Conservation (phyloP, 2,329 filamentous ascomycete species). For the Fusarium praegraminearum region DNA sequence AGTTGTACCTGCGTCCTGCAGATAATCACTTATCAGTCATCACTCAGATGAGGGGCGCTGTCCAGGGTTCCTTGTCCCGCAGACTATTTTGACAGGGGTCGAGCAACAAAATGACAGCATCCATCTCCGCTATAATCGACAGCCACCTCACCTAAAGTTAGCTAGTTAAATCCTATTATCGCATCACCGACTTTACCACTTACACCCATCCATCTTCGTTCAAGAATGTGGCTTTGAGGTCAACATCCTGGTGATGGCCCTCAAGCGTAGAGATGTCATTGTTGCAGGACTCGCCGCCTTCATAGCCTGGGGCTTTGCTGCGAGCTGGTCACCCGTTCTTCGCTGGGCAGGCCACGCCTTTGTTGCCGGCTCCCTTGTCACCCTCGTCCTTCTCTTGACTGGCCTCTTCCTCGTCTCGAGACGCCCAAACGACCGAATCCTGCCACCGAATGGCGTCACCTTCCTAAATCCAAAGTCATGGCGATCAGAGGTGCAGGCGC, state of each 20-base stretch:
- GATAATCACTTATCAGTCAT: slow-evolving; percentile 5
- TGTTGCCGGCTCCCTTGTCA: slow-evolving; percentile 72
- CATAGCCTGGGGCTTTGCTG: slow-evolving; percentile 87
- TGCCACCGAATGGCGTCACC: slow-evolving; percentile 60
- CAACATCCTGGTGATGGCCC: slow-evolving; percentile 67
- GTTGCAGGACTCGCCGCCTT: slow-evolving; percentile 77
- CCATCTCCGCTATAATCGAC: slow-evolving; percentile 45
- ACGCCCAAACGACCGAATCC: slow-evolving; percentile 56
- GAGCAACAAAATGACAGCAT: slow-evolving; percentile 39
- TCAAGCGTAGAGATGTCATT: slow-evolving; percentile 79
- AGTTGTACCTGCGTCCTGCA: slow-evolving; percentile 31
- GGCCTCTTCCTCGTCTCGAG: slow-evolving; percentile 68
- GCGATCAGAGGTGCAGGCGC: slow-evolving; percentile 74
- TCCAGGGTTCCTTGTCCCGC: slow-evolving; percentile 36
- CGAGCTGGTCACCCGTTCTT: slow-evolving; percentile 84
- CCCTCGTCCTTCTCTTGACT: slow-evolving; percentile 66
- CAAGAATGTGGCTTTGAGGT: slow-evolving; percentile 51
- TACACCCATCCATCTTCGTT: slow-evolving; percentile 35
- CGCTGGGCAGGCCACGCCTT: slow-evolving; percentile 91
- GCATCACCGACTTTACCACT: slow-evolving; percentile 33
- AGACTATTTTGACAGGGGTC: slow-evolving; percentile 37
- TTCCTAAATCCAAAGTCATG: slow-evolving; percentile 75
- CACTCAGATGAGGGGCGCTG: slow-evolving; percentile 14
- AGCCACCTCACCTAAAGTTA: slow-evolving; percentile 32
- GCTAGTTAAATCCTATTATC: background rate